phyloP scores from a whole-genome alignment of 2,329 filamentous ascomycete species.

The Colletotrichum sp. region DNA sequence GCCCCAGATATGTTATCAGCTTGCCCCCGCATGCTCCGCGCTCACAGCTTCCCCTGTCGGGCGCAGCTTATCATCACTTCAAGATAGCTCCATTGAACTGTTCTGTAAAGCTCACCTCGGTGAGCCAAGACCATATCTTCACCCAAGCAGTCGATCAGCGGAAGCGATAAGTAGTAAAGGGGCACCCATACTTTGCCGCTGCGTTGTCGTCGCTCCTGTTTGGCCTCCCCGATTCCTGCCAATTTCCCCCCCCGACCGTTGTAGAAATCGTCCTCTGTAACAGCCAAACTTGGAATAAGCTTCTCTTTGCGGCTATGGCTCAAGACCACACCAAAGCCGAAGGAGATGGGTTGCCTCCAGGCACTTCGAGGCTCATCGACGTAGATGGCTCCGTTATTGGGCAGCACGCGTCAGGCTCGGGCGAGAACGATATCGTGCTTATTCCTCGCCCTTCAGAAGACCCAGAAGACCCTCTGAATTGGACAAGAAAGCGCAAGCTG shows the following conservation, averaged over 20 bases:
- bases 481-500: constrained; percentile 25
- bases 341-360: background rate
- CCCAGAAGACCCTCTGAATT: constrained; percentile 31
- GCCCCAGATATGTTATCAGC: background rate
- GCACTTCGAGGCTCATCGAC: constrained; percentile 10
- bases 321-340: background rate
- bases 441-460: constrained; percentile 27
- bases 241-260: background rate
- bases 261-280: background rate
- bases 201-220: background rate
- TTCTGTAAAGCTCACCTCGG: background rate
- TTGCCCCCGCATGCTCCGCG: background rate
- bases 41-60: background rate
- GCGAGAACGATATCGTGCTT: constrained; percentile 25
- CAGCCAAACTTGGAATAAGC: accelerated
- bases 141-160: background rate
- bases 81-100: background rate
- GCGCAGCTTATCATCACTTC: background rate
- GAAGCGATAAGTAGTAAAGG: background rate
- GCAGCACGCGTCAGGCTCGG: background rate
- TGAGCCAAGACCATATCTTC: background rate
- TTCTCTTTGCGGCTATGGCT: accelerated
- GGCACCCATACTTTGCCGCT: background rate
- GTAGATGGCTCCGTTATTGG: background rate
- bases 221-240: background rate